A percentile compares a stretch with the other conserved stretches of the same genome.
Evolutionary conservation across 73 alveolate genomes (phyloP).

Genomic region (Halteria grandinella): DNA sequence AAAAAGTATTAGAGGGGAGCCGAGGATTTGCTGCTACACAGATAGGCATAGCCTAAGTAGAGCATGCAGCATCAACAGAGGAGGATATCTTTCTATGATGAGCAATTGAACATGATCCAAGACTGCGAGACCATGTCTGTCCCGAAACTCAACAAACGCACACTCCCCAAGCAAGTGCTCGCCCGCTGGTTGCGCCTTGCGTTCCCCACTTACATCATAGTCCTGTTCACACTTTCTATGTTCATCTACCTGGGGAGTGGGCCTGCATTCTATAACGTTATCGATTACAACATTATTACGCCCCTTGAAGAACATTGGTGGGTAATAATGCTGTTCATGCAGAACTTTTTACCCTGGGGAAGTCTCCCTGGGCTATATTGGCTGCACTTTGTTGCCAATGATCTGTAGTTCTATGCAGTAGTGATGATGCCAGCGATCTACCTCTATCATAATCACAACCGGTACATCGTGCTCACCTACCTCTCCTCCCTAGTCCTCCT

Average conservation of each 20-base stretch:
- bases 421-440: slow-evolving; percentile 30
- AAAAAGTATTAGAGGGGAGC: slow-evolving; percentile 29
- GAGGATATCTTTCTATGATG: not conserved
- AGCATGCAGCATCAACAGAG: not conserved
- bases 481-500: not conserved
- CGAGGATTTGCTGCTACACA: too few species aligned
- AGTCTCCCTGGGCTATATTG: slow-evolving; percentile 25
- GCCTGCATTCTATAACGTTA: slow-evolving; percentile 16
- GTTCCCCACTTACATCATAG: slow-evolving; percentile 31
- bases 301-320: slow-evolving; percentile 16
- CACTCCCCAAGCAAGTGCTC: not conserved
- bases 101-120: not conserved
- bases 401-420: slow-evolving; percentile 20
- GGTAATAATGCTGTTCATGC: slow-evolving; percentile 20
- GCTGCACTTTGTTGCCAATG: slow-evolving; percentile 44
- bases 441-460: not conserved
- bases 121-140: slow-evolving; percentile 1
- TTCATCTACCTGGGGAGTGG: slow-evolving; percentile 24
- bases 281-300: not conserved
- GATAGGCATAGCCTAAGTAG: not conserved
- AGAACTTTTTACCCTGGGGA: slow-evolving; percentile 30
- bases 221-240: not conserved
- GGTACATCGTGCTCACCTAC: not conserved
- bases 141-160: not conserved
- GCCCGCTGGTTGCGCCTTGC: slow-evolving; percentile 48